Conservation (phyloP, 192 early-diverging fungal species). For the Umbelopsis sp. region DNA sequence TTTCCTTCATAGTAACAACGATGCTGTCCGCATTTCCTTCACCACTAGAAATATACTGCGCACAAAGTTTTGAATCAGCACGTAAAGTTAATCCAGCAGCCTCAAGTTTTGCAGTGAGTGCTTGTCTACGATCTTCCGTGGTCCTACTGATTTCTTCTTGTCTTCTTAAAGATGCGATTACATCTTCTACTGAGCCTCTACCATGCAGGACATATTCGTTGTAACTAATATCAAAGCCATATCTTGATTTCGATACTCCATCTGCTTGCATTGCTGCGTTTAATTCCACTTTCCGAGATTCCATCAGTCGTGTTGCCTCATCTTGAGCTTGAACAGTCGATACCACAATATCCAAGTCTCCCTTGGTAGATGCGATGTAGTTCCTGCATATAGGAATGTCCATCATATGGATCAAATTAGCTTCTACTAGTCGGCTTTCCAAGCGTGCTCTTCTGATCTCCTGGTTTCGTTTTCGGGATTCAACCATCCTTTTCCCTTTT, state of each 20-base stretch:
- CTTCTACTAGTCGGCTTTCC: neutral
- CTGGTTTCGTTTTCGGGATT: neutral
- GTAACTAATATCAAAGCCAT: neutral
- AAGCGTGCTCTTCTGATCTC: neutral
- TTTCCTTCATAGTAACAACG: neutral
- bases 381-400: no score
- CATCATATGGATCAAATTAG: neutral
- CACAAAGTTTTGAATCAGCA: neutral
- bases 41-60: neutral
- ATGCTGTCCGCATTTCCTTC: neutral
- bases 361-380: no score
- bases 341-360: neutral
- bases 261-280: neutral
- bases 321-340: neutral
- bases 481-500: neutral
- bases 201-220: neutral
- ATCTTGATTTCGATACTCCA: neutral
- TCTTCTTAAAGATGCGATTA: neutral
- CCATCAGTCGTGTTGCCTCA: neutral
- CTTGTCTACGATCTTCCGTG: neutral
- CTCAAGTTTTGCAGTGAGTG: neutral
- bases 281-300: neutral
- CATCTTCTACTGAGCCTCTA: neutral
- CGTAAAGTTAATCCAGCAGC: neutral
- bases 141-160: neutral